A percentile compares a stretch with the other conserved stretches of the same genome.
These are phyloP conservation scores for Viola pubescens DNA, from an alignment of 441 rosid genomes.

Conservation along the genomic window DNA sequence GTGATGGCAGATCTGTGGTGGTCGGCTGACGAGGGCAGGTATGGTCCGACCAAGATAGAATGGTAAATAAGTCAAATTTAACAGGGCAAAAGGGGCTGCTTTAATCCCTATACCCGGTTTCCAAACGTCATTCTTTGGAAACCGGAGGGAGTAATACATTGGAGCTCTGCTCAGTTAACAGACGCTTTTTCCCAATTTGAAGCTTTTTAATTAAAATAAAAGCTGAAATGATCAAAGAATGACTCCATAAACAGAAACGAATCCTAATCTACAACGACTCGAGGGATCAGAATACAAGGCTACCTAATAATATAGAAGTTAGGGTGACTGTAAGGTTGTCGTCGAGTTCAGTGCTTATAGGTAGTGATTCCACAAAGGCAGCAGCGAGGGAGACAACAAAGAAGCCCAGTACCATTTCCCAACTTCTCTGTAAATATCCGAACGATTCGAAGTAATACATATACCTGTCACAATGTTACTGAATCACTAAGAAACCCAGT, in stretches of 20 bases:
- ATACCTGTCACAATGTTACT: slow-evolving; percentile 32
- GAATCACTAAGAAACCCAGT: slow-evolving; percentile 3
- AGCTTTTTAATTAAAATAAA: too few species aligned
- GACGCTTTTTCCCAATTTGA: too few species aligned
- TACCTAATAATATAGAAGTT: slow-evolving; percentile 55
- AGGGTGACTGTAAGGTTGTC: slow-evolving; percentile 82
- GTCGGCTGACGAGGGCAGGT: too few species aligned
- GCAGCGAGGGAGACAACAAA: slow-evolving; percentile 56
- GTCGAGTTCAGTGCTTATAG: slow-evolving; percentile 65
- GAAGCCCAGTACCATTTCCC: slow-evolving; percentile 54
- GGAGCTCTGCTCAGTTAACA: too few species aligned
- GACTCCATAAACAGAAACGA: background rate
- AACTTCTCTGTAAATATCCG: slow-evolving; percentile 41
- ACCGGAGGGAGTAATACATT: too few species aligned
- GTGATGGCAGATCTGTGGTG: too few species aligned
- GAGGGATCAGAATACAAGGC: slow-evolving; percentile 34
- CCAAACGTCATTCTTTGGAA: too few species aligned
- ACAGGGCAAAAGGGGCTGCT: too few species aligned
- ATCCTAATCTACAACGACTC: background rate
- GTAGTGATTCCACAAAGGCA: slow-evolving; percentile 72
- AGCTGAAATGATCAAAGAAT: background rate
- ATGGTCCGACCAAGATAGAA: too few species aligned
- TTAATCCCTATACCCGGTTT: too few species aligned
- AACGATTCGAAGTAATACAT: slow-evolving; percentile 70
- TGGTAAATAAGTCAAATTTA: too few species aligned